Conservation (phyloP, 2,329 filamentous ascomycete genomes). For the Colletotrichum spinosum region DNA sequence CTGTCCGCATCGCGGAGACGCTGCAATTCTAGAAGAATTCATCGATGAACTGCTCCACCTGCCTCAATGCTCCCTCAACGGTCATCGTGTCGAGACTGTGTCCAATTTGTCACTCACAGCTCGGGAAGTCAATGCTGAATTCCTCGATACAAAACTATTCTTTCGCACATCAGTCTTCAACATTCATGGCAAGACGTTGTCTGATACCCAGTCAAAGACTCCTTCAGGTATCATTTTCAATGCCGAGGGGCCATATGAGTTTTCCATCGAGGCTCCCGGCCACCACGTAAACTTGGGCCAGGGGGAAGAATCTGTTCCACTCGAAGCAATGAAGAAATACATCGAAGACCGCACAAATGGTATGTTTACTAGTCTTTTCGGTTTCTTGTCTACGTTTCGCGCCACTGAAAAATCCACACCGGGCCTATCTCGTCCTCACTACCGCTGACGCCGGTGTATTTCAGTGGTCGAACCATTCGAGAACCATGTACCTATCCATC, state of each 20-base stretch:
- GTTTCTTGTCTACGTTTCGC: too few relatives aligned
- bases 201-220: too few relatives aligned
- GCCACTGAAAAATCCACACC: too few relatives aligned
- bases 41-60: constrained; percentile 17
- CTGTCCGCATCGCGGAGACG: constrained; percentile 9
- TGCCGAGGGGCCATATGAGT: not conserved
- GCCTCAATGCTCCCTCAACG: not conserved
- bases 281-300: too few relatives aligned
- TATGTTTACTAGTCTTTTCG: too few relatives aligned
- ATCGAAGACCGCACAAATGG: too few relatives aligned
- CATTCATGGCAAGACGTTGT: not conserved
- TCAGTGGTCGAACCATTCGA: too few relatives aligned
- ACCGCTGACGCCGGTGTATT: too few relatives aligned
- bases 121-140: constrained; percentile 15
- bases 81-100: not conserved
- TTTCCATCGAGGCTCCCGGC: not conserved
- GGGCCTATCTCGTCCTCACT: too few relatives aligned
- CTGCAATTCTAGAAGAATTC: not conserved
- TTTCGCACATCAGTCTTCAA: constrained; percentile 13
- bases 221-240: not conserved
- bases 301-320: too few relatives aligned
- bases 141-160: constrained; percentile 24
- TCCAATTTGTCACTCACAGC: constrained; percentile 1
- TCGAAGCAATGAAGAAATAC: too few relatives aligned
- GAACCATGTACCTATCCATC: too few relatives aligned